phyloP scores from a whole-genome alignment of 352 stramenopile species.

The Pythium grandisporangium region DNA sequence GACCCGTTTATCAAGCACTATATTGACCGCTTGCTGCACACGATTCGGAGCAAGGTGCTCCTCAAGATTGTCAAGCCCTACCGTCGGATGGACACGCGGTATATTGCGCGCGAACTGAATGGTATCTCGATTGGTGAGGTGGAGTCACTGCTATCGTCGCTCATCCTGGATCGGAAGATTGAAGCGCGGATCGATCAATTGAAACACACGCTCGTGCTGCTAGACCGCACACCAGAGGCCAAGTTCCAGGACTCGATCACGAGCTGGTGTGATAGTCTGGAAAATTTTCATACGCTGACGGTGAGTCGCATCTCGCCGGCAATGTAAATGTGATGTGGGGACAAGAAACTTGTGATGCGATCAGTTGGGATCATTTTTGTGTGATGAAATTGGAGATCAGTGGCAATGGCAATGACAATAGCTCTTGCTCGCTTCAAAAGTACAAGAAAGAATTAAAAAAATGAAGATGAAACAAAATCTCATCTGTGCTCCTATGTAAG shows the following conservation, averaged over 20 bases:
- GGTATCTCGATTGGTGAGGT: conserved; percentile 86
- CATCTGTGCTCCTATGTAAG: no score
- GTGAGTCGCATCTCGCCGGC: conserved; percentile 39
- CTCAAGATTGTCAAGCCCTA: conserved; percentile 92
- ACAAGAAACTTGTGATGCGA: no score
- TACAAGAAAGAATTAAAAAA: no score
- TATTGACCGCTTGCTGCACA: conserved; percentile 90
- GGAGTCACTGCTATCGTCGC: conserved; percentile 86
- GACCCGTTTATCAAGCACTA: conserved; percentile 95
- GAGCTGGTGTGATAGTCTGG: conserved; percentile 56
- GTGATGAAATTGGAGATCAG: no score
- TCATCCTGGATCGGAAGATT: conserved; percentile 92
- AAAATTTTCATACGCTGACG: conserved; percentile 62
- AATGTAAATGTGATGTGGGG: conserved; percentile 14
- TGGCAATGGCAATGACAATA: no score
- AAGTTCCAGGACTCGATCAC: conserved; percentile 64
- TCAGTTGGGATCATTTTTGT: no score
- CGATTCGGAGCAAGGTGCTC: conserved; percentile 93
- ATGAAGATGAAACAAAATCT: no score
- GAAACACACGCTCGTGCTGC: conserved; percentile 61
- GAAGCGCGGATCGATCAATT: conserved; percentile 91
- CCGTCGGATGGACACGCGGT: conserved; percentile 86
- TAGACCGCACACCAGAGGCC: conserved; percentile 50
- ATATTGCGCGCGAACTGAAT: conserved; percentile 91
- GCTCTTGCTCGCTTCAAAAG: no score